Base-by-base conservation (phyloP, 306 rosid species). In the Amphicarpaea edgeworthii region DNA sequence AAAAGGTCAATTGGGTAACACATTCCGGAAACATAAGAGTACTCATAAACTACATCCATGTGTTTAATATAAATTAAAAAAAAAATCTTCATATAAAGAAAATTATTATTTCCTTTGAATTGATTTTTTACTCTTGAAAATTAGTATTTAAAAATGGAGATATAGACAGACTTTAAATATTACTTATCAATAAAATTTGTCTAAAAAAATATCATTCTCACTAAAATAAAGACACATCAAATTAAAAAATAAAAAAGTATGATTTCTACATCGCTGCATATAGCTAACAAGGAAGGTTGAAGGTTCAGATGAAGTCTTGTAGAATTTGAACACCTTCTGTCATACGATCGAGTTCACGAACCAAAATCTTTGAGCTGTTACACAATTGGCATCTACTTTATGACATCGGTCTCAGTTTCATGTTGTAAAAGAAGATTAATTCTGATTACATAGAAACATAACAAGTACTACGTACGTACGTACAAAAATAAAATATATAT, bases 321-420 rank as follows among this genome's bases (percentile, higher is more conserved):
- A 49, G 55, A 47, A 47, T 15, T 10, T 49, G 10, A 49, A 49
- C 54, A 8, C 14, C 7, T 49, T 1, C 5, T 49, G 21, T 49
- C 21, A n/a, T 49, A 49, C 0, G n/a, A n/a, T n/a, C n/a, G 54
- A 49, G 10, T 49, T 15, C 20, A 21, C 16, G 45, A 40, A 34
- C 40, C 9, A 34, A n/a, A n/a, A 34, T 1, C 8, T 34, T 34
- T 34, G 40, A 40, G 61, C 3, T 54, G 61, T 21, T 21, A 57
- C 63, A 57, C 63, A 14, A 24, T 24, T 58, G 64, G 32, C 32
- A 54, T 21, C n/a, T 10, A 54, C 61, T 54, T 54, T 54, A 3
- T 21, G 6, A 54, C 7, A 54, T 20, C 7, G 60, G 60, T 54
- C 60, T 9, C 28, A 54, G n/a, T 54, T 57, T 57, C 11, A 57